Base-by-base conservation (phyloP, 805 yeast genomes). In the Wickerhamomyces queroliae region DNA sequence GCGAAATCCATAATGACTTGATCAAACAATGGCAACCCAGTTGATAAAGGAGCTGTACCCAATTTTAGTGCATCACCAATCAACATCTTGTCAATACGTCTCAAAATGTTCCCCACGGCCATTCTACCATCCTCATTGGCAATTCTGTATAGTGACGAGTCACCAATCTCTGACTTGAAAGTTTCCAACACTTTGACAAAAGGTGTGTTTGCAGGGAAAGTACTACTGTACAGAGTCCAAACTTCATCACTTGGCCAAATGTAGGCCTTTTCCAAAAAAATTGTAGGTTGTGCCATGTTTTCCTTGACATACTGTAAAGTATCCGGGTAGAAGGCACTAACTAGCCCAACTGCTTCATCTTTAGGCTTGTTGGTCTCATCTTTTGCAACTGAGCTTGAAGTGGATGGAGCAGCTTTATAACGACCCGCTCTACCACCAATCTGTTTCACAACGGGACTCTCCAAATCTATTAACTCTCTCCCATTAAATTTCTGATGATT, bases 401-500 rank as follows among this genome's bases (percentile, higher is more conserved):
- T 25, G 5, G 52, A 39, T 18, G 62, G 58, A 9, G 62, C 64
- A 4, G 63, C 65, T 41, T 68, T 73, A 50, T 66, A 93, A 44
- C 99, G 64, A 2, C 99, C 99, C 0, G 99, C 99, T 46, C 99
- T 70, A 1, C 99, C 99, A 4, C 93, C 97, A 44, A 93, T 91
- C 58, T 93, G 99, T 58, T 89, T 90, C 22, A 83, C 72, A 40
- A 80, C 79, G 0, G 96, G 83, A 4, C 72, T 62, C 0, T 83
- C 66, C 23, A 93, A 58, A 1, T 56, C 56, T 8, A 59, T 61
- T 43, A 67, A 62, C 13, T 58, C 61, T 12, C 52, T 55, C 6
- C 97, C 97, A 55, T 88, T 76, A 50, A 74, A 90, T 59, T 93
- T 93, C 36, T 58, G 57, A 21, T 74, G 64, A 1, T 81, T 70